Conservation (phyloP, 2,329 filamentous ascomycete genomes). For the Botrytis sinoallii region DNA sequence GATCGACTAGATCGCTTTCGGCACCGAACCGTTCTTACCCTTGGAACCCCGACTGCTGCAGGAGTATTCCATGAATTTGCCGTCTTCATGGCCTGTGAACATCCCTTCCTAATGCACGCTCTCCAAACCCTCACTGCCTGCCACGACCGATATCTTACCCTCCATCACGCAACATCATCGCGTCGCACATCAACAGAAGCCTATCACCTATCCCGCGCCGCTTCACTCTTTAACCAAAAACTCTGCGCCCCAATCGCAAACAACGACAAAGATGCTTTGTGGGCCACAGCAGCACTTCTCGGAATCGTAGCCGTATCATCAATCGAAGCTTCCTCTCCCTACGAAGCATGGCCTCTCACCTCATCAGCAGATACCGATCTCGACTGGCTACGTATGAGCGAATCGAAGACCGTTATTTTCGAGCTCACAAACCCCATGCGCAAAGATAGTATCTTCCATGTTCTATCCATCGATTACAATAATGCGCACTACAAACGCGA, state of each 20-base stretch:
- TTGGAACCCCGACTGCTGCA: constrained; percentile 39
- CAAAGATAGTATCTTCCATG: constrained; percentile 9
- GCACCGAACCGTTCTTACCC: constrained; percentile 42
- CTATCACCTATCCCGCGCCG: constrained; percentile 49
- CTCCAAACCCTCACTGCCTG: constrained; percentile 52
- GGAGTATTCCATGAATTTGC: constrained; percentile 40
- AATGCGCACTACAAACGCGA: neutral
- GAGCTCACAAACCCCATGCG: constrained; percentile 25
- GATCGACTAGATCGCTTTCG: constrained; percentile 44
- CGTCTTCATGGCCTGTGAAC: constrained; percentile 23
- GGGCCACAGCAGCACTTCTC: constrained; percentile 48
- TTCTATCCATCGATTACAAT: neutral
- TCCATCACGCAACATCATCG: constrained; percentile 29
- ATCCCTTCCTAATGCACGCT: constrained; percentile 44
- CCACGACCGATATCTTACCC: constrained; percentile 48
- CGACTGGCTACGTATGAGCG: constrained; percentile 56
- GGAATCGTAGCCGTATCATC: constrained; percentile 46
- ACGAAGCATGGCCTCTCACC: constrained; percentile 56
- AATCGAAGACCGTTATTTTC: constrained; percentile 55
- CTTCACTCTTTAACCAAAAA: constrained; percentile 46
- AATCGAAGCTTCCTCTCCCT: constrained; percentile 43
- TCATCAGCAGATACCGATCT: constrained; percentile 45
- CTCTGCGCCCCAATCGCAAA: constrained; percentile 41
- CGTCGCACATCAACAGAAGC: constrained; percentile 35
- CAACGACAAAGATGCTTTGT: constrained; percentile 46